Conservation (phyloP, 495 filamentous ascomycete species). For the Pseudevernia furfuracea region DNA sequence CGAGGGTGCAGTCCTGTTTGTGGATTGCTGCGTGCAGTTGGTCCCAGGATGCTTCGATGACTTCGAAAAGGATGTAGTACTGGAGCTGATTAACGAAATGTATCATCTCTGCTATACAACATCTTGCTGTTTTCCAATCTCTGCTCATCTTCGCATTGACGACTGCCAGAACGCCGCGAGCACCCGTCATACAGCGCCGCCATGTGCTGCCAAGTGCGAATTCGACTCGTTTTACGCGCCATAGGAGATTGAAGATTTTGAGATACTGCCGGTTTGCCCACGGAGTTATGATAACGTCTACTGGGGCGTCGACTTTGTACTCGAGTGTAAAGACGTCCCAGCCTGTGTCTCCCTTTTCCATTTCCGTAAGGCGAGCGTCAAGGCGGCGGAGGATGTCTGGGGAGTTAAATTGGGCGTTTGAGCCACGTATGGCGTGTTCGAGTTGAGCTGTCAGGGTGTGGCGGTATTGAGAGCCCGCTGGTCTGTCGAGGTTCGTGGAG, state of each 20-base stretch:
- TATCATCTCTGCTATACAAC: slow-evolving; percentile 91
- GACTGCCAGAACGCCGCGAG: slow-evolving; percentile 79
- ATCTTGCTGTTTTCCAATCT: slow-evolving; percentile 85
- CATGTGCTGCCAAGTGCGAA: slow-evolving; percentile 86
- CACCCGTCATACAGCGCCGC: slow-evolving; percentile 94
- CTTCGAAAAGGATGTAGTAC: slow-evolving; percentile 96
- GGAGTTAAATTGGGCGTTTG: slow-evolving; percentile 92
- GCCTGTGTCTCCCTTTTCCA: slow-evolving; percentile 92
- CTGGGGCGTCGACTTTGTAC: slow-evolving; percentile 95
- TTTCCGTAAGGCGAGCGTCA: slow-evolving; percentile 92
- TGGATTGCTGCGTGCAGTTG: slow-evolving; percentile 71
- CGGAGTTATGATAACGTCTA: slow-evolving; percentile 94
- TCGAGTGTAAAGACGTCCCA: slow-evolving; percentile 99
- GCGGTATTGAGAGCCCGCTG: slow-evolving; percentile 88
- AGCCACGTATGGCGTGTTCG: slow-evolving; percentile 93
- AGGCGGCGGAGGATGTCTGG: slow-evolving; percentile 87
- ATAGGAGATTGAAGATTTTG: slow-evolving; percentile 98
- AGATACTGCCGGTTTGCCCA: slow-evolving; percentile 94
- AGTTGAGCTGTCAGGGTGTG: slow-evolving; percentile 95
- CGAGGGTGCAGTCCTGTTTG: slow-evolving; percentile 79
- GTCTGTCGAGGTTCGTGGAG: slow-evolving; percentile 82
- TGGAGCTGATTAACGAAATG: slow-evolving; percentile 96
- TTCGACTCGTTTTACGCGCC: slow-evolving; percentile 96
- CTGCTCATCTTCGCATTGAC: slow-evolving; percentile 66
- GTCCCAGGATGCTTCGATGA: slow-evolving; percentile 92